Percentiles rank a stretch among this genome's conserved stretches.
phyloP scores from a whole-genome alignment of 257 asterid genomes.

The Rhazya stricta region DNA sequence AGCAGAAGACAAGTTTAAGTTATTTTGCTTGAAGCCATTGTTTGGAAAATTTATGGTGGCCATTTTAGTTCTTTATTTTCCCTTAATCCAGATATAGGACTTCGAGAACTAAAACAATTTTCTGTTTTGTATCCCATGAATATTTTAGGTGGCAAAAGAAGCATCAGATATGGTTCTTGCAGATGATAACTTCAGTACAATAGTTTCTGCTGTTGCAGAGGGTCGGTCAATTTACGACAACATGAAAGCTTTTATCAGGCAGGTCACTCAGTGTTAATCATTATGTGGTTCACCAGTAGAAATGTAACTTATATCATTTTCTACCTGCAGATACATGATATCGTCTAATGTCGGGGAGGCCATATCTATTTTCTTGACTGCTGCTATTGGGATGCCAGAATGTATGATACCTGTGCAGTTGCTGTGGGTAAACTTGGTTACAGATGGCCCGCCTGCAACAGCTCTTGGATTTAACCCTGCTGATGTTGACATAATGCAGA shows the following conservation, averaged over 20 bases:
- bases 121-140: not conserved
- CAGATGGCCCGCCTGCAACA: slow-evolving; percentile 98
- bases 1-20: not conserved
- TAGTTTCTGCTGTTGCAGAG: slow-evolving; percentile 78
- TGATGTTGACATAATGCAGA: slow-evolving; percentile 79
- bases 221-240: slow-evolving; percentile 88
- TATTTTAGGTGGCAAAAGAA: slow-evolving; percentile 74
- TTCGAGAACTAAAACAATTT: not conserved
- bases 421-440: slow-evolving; percentile 87
- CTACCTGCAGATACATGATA: slow-evolving; percentile 70
- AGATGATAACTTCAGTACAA: slow-evolving; percentile 88
- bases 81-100: not conserved
- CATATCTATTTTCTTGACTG: slow-evolving; percentile 75
- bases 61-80: not conserved
- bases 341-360: slow-evolving; percentile 92
- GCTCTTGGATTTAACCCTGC: slow-evolving; percentile 93
- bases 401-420: slow-evolving; percentile 89
- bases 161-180: slow-evolving; percentile 92
- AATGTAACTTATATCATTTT: not conserved
- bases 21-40: not conserved
- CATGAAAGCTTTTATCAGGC: slow-evolving; percentile 97
- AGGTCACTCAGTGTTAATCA: not conserved
- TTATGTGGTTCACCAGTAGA: not conserved
- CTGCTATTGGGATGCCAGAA: slow-evolving; percentile 84
- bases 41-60: not conserved